These are phyloP conservation scores for Tolypocladium album DNA, from an alignment of 2,329 filamentous ascomycete genomes.

Conservation along the genomic window DNA sequence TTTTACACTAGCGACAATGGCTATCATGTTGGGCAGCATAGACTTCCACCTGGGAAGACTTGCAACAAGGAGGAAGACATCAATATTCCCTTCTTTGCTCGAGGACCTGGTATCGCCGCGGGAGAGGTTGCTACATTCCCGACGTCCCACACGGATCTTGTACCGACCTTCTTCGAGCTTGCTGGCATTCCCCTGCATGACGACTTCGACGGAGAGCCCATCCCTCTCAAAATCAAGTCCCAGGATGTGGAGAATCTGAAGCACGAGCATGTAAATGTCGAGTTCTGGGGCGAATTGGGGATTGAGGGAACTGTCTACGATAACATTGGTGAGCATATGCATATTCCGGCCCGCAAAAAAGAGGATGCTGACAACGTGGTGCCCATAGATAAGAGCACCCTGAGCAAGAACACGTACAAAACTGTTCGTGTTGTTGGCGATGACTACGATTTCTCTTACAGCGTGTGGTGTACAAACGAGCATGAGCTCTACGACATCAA, in stretches of 20 bases:
- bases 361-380: neutral
- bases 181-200: conserved; percentile 28
- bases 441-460: conserved; percentile 52
- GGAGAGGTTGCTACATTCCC: conserved; percentile 29
- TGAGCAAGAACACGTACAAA: conserved; percentile 48
- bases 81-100: conserved; percentile 44
- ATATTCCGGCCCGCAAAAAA: too few species aligned
- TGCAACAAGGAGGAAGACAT: conserved; percentile 50
- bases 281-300: conserved; percentile 43
- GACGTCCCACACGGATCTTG: conserved; percentile 53
- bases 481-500: conserved; percentile 55
- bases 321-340: conserved; percentile 3
- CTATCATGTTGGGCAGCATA: conserved; percentile 49
- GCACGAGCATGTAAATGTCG: conserved; percentile 46
- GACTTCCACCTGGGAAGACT: conserved; percentile 45
- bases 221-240: conserved; percentile 26
- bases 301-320: conserved; percentile 22
- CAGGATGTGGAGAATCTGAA: conserved; percentile 11
- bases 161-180: conserved; percentile 44
- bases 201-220: conserved; percentile 47
- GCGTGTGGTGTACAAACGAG: conserved; percentile 59
- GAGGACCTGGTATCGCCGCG: conserved; percentile 40
- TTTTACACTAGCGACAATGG: conserved; percentile 52
- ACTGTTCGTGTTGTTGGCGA: conserved; percentile 41
- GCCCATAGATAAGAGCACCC: neutral